Conservation (phyloP, 108 stramenopile genomes). For the Pseudonitzschia pungens region DNA sequence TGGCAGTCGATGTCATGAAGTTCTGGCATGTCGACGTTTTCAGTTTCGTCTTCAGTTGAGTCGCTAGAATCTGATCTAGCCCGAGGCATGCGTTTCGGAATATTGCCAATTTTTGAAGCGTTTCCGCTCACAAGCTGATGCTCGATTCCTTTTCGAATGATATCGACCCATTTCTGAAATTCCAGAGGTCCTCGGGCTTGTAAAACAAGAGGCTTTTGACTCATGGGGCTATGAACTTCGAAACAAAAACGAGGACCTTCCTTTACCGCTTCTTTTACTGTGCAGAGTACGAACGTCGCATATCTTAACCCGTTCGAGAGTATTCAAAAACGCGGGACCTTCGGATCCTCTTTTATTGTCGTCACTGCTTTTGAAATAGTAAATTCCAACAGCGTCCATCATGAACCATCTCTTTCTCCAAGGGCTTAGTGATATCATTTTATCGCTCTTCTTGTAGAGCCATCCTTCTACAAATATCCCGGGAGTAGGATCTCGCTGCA, state of each 20-base stretch:
- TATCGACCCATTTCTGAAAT: constrained; percentile 81
- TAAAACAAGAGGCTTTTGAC: constrained; percentile 80
- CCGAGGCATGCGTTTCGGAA: background rate
- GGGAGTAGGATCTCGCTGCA: constrained; percentile 73
- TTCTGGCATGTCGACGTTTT: constrained; percentile 42
- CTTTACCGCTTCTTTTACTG: constrained; percentile 77
- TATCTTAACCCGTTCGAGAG: constrained; percentile 78
- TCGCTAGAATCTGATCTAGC: constrained; percentile 19
- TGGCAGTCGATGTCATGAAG: constrained; percentile 48
- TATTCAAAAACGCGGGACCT: constrained; percentile 25
- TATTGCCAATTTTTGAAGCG: constrained; percentile 41
- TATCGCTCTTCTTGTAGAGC: constrained; percentile 82
- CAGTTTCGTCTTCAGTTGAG: constrained; percentile 16
- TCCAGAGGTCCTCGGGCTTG: constrained; percentile 89
- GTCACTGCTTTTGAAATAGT: constrained; percentile 62
- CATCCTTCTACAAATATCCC: constrained; percentile 85
- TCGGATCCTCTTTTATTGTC: constrained; percentile 46
- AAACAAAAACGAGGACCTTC: constrained; percentile 85
- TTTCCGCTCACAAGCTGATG: constrained; percentile 72
- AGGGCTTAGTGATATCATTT: constrained; percentile 60
- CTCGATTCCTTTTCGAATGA: constrained; percentile 78
- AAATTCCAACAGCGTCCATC: constrained; percentile 79
- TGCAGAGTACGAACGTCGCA: constrained; percentile 92
- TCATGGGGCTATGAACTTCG: constrained; percentile 86
- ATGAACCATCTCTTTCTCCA: constrained; percentile 88